phyloP scores from a whole-genome alignment of 768 basidiomycete species.

The Suillus clintonianus region DNA sequence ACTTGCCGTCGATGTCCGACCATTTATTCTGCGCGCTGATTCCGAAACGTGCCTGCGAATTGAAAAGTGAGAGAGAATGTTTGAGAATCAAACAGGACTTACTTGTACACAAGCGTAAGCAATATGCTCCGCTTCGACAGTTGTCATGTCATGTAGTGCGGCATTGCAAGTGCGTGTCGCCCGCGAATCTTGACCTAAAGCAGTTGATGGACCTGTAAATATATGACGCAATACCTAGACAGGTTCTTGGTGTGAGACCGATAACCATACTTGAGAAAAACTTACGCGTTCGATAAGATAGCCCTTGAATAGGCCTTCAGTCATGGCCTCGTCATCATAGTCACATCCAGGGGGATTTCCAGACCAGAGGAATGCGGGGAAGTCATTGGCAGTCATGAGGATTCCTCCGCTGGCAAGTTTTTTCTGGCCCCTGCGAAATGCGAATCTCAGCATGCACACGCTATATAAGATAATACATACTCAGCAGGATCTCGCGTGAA shows the following conservation, averaged over 20 bases:
- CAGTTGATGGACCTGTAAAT: slow-evolving; percentile 11
- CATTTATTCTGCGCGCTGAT: slow-evolving; percentile 10
- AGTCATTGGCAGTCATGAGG: background rate
- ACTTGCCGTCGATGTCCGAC: slow-evolving; percentile 5
- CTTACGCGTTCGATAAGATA: slow-evolving; percentile 2
- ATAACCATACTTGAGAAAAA: background rate
- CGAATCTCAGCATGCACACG: background rate
- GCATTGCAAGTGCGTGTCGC: slow-evolving; percentile 1
- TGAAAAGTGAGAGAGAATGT: background rate
- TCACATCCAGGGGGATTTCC: slow-evolving; percentile 5
- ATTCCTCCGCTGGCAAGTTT: background rate
- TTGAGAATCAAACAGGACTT: background rate
- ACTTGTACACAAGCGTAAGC: slow-evolving; percentile 6
- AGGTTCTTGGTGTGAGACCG: background rate
- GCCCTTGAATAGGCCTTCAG: background rate
- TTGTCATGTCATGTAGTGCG: background rate
- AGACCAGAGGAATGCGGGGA: slow-evolving; percentile 7
- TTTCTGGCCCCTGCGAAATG: background rate
- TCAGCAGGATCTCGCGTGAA: background rate
- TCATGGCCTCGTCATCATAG: background rate
- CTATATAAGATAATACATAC: background rate
- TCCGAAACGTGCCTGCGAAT: slow-evolving; percentile 6
- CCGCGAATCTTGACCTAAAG: background rate
- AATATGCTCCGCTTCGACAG: slow-evolving; percentile 4
- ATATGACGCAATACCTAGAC: slow-evolving; percentile 7